Percentiles rank a stretch among this genome's conserved stretches.
These are phyloP conservation scores for Coemansia guatemalensis DNA, from an alignment of 192 early-diverging fungal species.

Conservation along the genomic window DNA sequence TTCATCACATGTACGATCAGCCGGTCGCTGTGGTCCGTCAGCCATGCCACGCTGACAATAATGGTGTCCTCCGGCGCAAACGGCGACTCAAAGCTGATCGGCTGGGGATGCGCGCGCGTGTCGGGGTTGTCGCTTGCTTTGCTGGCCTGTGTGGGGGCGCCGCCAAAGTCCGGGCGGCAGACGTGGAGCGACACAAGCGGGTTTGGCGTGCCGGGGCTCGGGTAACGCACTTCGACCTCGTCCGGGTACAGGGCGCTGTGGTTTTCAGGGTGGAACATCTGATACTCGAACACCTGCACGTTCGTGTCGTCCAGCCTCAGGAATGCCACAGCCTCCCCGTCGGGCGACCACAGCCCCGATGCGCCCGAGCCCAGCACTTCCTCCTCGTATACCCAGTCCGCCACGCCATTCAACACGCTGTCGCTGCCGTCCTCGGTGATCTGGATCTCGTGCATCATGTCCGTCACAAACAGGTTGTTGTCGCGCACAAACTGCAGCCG, in stretches of 20 bases:
- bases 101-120: conserved; percentile 46
- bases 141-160: conserved; percentile 6
- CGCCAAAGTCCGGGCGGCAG: conserved; percentile 54
- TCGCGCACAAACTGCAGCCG: conserved; percentile 80
- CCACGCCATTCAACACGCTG: conserved; percentile 85
- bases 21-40: conserved; percentile 57
- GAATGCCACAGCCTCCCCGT: conserved; percentile 73
- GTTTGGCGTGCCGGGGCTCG: conserved; percentile 86
- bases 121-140: conserved; percentile 46
- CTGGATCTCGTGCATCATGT: conserved; percentile 64
- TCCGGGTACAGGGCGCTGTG: conserved; percentile 63
- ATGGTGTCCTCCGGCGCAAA: conserved; percentile 67
- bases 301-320: conserved; percentile 83
- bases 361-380: conserved; percentile 72
- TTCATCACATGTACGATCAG: conserved; percentile 84
- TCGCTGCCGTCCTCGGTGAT: conserved; percentile 84
- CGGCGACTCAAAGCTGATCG: conserved; percentile 41
- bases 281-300: conserved; percentile 76
- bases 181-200: conserved; percentile 78
- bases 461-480: conserved; percentile 84
- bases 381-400: conserved; percentile 99
- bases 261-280: conserved; percentile 68
- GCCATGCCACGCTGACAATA: conserved; percentile 83
- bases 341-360: conserved; percentile 89
- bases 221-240: conserved; percentile 79